Percentiles rank a stretch among this genome's conserved stretches.
These are phyloP conservation scores for Ogataea dorogensis DNA, from an alignment of 805 yeast genomes.

Conservation along the genomic window DNA sequence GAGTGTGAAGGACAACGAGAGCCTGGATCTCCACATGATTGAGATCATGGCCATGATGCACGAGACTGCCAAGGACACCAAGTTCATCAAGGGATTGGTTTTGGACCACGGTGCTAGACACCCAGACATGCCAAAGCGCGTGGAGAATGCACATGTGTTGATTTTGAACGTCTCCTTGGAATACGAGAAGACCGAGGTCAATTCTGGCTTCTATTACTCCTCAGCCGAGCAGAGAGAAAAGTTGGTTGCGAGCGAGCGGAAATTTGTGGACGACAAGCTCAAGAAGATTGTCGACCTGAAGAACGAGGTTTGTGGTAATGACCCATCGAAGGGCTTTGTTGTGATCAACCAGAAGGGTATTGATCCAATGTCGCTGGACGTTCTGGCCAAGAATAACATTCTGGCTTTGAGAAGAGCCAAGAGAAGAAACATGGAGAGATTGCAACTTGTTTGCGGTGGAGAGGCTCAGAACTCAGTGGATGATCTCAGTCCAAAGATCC, in stretches of 20 bases:
- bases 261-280: slow-evolving; percentile 90
- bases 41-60: slow-evolving; percentile 99
- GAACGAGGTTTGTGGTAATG: slow-evolving; percentile 83
- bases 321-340: slow-evolving; percentile 76
- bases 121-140: slow-evolving; percentile 95
- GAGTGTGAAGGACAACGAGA: slow-evolving; percentile 55
- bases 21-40: slow-evolving; percentile 90
- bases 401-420: slow-evolving; percentile 96
- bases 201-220: slow-evolving; percentile 92
- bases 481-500: slow-evolving; percentile 72
- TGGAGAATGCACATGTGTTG: slow-evolving; percentile 79
- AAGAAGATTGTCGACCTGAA: slow-evolving; percentile 89
- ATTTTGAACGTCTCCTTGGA: slow-evolving; percentile 92
- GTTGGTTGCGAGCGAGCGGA: slow-evolving; percentile 88
- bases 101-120: slow-evolving; percentile 98
- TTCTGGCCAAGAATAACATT: slow-evolving; percentile 88
- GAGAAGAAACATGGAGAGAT: slow-evolving; percentile 98
- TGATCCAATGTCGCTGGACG: slow-evolving; percentile 96
- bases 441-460: slow-evolving; percentile 95
- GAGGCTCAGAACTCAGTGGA: slow-evolving; percentile 97
- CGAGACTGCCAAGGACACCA: slow-evolving; percentile 79
- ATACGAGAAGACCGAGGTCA: slow-evolving; percentile 96
- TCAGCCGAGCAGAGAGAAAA: slow-evolving; percentile 95
- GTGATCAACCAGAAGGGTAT: slow-evolving; percentile 97
- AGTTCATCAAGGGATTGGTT: slow-evolving; percentile 83